Conservation (phyloP, 2,329 filamentous ascomycete genomes). For the Monilinia fructicola region DNA sequence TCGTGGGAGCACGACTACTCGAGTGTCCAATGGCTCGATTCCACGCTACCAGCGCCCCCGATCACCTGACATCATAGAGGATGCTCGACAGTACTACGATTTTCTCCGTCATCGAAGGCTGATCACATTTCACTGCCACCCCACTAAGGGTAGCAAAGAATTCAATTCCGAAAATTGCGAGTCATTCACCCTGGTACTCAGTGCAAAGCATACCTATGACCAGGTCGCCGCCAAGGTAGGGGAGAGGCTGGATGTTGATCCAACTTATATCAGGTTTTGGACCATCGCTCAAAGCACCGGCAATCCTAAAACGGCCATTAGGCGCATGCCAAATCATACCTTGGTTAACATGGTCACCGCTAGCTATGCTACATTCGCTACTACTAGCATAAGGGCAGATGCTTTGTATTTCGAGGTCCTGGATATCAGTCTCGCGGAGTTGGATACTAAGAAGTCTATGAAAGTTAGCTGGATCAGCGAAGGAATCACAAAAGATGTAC, state of each 20-base stretch:
- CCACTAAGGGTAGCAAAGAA: conserved; percentile 48
- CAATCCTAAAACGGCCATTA: conserved; percentile 75
- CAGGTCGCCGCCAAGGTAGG: conserved; percentile 81
- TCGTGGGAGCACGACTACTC: neutral
- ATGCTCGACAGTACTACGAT: conserved; percentile 88
- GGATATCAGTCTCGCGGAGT: conserved; percentile 89
- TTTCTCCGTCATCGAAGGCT: conserved; percentile 82
- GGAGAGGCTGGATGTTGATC: conserved; percentile 70
- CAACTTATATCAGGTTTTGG: conserved; percentile 88
- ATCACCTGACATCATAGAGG: conserved; percentile 48
- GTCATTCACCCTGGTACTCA: conserved; percentile 74
- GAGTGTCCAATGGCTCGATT: neutral
- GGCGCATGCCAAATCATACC: conserved; percentile 65
- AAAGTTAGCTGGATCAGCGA: conserved; percentile 85
- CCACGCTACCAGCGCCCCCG: conserved; percentile 10
- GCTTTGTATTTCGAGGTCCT: conserved; percentile 88
- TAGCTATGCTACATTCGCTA: conserved; percentile 69
- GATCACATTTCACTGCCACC: conserved; percentile 74
- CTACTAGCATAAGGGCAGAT: conserved; percentile 69
- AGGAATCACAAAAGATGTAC: conserved; percentile 85
- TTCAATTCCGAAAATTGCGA: conserved; percentile 52
- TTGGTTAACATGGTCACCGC: conserved; percentile 76
- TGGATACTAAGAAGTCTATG: conserved; percentile 87
- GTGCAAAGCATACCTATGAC: conserved; percentile 87
- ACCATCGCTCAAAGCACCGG: conserved; percentile 76